Evolutionary conservation across 495 filamentous ascomycete species (phyloP), one percentile per base, ranked within the genome.

Genomic region (Hypoxylon perforatum): DNA sequence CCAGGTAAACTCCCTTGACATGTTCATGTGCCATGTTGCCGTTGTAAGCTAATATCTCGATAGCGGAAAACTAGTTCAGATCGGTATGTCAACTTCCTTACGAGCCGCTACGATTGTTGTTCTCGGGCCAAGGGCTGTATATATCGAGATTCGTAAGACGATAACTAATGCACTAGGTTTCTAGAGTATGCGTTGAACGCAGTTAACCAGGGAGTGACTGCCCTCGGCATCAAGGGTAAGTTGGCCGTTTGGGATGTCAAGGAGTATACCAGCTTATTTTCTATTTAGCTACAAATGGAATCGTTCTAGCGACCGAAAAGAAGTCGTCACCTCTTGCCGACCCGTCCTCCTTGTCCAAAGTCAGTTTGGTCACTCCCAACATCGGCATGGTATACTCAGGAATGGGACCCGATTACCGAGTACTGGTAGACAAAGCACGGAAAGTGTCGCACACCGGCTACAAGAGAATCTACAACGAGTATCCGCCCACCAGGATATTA

Each of bases 381-480:
- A 97, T 98, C 81, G 96, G 96, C 77, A 98, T 97, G 96, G 96
- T 99, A 73, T 99, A 99, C 82, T 91, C 91, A 19, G 95, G 95
- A 76, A 99, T 99, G 95, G 93, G 96, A 15, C 95, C 95, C 51
- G 96, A 99, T 80, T 99, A 98, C 82, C 89, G 95, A 71, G 92
- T 98, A 44, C 87, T 99, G 45, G 96, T 97, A 60, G 95, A 99
- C 83, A 93, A 92, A 77, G 96, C 95, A 62, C 93, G 95, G 67
- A 98, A 97, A 80, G 95, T 97, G 58, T 95, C 92, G n/a, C 96
- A 99, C 82, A 97, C 96, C 46, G 90, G 90, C 78, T 99, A 98
- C 88, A 99, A 99, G 86, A 93, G 95, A 77, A 91, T 99, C 78
- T 99, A 99, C 84, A 99, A 99, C 80, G 95, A 99, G 83, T 99